Evolutionary conservation across 2,329 filamentous ascomycete species (phyloP).

Genomic region (Aspergillus niger): DNA sequence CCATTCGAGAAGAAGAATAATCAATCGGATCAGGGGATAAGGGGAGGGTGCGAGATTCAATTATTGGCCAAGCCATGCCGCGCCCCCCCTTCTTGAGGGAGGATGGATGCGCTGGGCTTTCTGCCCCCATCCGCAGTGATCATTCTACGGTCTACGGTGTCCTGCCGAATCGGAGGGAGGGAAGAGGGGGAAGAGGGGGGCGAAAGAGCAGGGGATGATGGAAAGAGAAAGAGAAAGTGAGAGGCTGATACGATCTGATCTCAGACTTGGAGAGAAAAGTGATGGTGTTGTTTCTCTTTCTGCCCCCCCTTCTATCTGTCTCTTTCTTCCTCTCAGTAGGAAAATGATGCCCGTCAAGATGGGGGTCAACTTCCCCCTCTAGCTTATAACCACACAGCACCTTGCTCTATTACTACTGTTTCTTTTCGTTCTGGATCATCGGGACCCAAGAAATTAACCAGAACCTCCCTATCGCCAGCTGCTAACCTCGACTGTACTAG

Average conservation of each 20-base stretch:
- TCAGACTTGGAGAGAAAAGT: background rate
- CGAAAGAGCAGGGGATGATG: background rate
- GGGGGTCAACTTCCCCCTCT: background rate
- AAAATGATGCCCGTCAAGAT: background rate
- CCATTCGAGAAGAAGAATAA: background rate
- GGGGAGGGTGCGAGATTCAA: background rate
- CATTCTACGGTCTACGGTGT: background rate
- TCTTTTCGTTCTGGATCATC: background rate
- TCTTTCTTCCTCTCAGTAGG: background rate
- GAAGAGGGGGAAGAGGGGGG: background rate
- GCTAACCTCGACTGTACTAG: conserved; percentile 4
- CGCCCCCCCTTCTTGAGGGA: background rate
- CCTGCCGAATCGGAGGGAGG: background rate
- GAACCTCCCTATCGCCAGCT: background rate
- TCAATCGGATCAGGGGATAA: background rate
- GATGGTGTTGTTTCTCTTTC: background rate
- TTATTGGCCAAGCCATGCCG: conserved; percentile 4
- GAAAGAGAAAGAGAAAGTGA: background rate
- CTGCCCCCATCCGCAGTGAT: background rate
- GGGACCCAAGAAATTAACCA: background rate
- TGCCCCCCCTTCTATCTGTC: background rate
- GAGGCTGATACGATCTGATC: background rate
- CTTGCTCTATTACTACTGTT: background rate
- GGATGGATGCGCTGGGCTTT: background rate
- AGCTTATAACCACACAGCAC: background rate